Base-by-base conservation (phyloP, 257 asterid genomes). In the Przewalskia tangutica region DNA sequence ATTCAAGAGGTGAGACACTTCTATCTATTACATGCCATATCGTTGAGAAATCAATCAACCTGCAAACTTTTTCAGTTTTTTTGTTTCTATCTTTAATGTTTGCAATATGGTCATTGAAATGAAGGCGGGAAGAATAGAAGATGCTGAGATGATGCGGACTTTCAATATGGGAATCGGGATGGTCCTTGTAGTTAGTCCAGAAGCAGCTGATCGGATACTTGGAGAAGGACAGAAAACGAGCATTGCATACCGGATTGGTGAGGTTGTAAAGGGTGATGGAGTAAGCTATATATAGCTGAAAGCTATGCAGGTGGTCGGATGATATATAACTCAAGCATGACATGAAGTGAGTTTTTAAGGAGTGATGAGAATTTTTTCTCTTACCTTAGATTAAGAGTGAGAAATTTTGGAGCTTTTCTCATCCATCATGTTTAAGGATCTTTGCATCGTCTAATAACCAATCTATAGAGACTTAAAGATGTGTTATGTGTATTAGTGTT, bases 121-220 rank as follows among this genome's bases (percentile, higher is more conserved):
- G 34, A 50, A 95, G 99, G 97, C 93, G 4, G 98, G 99, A 70
- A 85, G 82, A 77, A 91, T 95, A 16, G 97, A 94, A 59, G 97
- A 91, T 20, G 88, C 79, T 8, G 98, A 95, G 85, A 95, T 95
- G 99, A 89, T 83, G 40, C 88, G 97, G 67, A 95, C 99, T 17
- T 95, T 94, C 60, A 95, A 95, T 82, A 94, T 95, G 98, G 99
- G 99, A 46, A 93, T 95, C 1, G 99, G 98, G 50, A 95, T 95
- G 97, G 98, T 95, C 65, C 89, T 95, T 6, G 98, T 91, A 54
- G 90, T 95, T 80, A 86, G 89, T 83, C 88, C 88, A 81, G 97
- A 89, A 83, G 89, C 93, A 1, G 97, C 98, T 42, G 85, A 40
- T 4, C 81, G 91, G 71, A 89, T 95, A 55, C 88, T 95, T 0